These are phyloP conservation scores for Thermoascus crustaceus DNA, from an alignment of 2,329 filamentous ascomycete genomes.

Conservation along the genomic window DNA sequence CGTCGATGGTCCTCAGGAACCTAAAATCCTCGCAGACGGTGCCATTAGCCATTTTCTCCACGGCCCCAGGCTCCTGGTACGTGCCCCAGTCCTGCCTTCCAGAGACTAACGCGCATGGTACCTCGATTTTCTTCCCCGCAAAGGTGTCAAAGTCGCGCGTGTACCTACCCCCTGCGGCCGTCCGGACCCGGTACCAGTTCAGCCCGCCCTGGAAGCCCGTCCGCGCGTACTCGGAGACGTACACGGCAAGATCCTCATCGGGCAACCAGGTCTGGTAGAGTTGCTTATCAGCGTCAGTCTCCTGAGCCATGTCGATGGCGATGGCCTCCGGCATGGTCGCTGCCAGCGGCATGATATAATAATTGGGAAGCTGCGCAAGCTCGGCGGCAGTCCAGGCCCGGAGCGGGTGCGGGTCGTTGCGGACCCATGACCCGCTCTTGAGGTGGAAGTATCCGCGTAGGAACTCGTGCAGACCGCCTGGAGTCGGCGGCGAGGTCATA, in stretches of 20 bases:
- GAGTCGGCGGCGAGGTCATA: slow-evolving; percentile 31
- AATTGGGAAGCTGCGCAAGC: slow-evolving; percentile 54
- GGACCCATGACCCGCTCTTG: slow-evolving; percentile 55
- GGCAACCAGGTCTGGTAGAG: slow-evolving; percentile 45
- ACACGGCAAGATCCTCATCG: slow-evolving; percentile 51
- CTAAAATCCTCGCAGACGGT: slow-evolving; percentile 47
- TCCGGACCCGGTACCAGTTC: slow-evolving; percentile 60
- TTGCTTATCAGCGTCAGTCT: slow-evolving; percentile 35
- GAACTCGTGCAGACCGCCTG: slow-evolving; percentile 47
- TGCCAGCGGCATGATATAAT: slow-evolving; percentile 58
- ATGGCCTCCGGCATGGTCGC: slow-evolving; percentile 54
- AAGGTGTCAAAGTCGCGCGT: slow-evolving; percentile 50
- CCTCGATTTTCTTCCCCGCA: slow-evolving; percentile 52
- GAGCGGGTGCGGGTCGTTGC: slow-evolving; percentile 48
- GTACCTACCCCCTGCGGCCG: slow-evolving; percentile 37
- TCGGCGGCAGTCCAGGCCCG: slow-evolving; percentile 49
- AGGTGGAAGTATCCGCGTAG: slow-evolving; percentile 61
- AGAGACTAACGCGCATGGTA: slow-evolving; percentile 54
- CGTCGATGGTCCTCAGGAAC: slow-evolving; percentile 46
- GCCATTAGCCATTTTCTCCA: slow-evolving; percentile 47
- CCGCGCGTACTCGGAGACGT: slow-evolving; percentile 52
- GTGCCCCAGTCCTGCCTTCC: slow-evolving; percentile 60
- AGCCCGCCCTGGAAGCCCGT: slow-evolving; percentile 59
- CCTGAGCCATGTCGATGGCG: slow-evolving; percentile 44
- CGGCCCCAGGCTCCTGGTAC: slow-evolving; percentile 56